phyloP scores from a whole-genome alignment of 2,329 filamentous ascomycete species.

The Aspergillus sp. region DNA sequence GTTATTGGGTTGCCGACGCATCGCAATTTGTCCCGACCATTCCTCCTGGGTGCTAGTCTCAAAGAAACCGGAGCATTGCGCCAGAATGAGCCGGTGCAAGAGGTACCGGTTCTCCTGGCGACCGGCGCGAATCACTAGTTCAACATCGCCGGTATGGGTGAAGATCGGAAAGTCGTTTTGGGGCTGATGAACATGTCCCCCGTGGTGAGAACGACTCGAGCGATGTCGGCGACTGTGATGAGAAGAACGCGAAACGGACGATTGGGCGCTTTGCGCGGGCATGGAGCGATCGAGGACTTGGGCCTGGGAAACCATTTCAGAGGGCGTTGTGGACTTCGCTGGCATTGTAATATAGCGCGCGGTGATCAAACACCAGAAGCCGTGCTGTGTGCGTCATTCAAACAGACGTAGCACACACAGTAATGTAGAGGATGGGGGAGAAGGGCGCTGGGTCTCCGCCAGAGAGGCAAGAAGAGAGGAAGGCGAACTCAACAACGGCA shows the following conservation, averaged over 20 bases:
- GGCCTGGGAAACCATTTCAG: slow-evolving; percentile 43
- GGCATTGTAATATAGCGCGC: slow-evolving; percentile 19
- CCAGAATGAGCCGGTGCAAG: slow-evolving; percentile 81
- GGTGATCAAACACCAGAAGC: slow-evolving; percentile 18
- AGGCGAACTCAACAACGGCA: slow-evolving; percentile 4
- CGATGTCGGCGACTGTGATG: slow-evolving; percentile 65
- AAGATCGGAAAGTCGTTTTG: slow-evolving; percentile 95
- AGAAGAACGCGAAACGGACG: slow-evolving; percentile 64
- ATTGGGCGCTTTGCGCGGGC: slow-evolving; percentile 59
- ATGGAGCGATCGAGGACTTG: slow-evolving; percentile 54
- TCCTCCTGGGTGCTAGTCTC: slow-evolving; percentile 75
- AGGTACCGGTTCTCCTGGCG: slow-evolving; percentile 78
- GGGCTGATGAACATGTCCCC: slow-evolving; percentile 65
- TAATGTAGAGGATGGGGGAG: background rate
- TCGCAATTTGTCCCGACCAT: slow-evolving; percentile 57
- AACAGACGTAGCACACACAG: slow-evolving; percentile 7
- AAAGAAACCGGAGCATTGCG: slow-evolving; percentile 91
- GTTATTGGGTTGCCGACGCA: slow-evolving; percentile 40
- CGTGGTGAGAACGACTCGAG: slow-evolving; percentile 78
- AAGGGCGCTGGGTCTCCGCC: background rate
- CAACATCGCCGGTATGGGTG: slow-evolving; percentile 85
- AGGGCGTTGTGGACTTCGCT: slow-evolving; percentile 15
- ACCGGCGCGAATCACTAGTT: slow-evolving; percentile 73
- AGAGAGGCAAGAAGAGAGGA: slow-evolving; percentile 3
- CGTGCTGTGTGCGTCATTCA: slow-evolving; percentile 17